Evolutionary conservation across 768 basidiomycete species (phyloP).

Genomic region (Brasilioporus rufonigricans): DNA sequence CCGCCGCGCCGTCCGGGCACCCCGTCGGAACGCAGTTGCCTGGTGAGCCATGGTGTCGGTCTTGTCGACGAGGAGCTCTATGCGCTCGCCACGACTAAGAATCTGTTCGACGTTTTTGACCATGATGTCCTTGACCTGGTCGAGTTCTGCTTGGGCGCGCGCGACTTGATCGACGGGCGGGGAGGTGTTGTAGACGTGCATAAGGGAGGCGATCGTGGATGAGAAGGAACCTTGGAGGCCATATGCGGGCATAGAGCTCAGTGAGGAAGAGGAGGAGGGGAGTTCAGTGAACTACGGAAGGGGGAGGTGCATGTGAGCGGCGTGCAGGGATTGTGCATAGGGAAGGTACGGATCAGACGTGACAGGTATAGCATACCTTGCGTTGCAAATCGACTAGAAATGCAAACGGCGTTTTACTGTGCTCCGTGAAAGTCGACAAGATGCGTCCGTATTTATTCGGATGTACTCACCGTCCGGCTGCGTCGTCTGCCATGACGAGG

Average conservation of each 20-base stretch:
- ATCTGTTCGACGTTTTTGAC: conserved; percentile 98
- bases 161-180: conserved; percentile 88
- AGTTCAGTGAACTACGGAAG: conserved; percentile 52
- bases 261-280: conserved; percentile 62
- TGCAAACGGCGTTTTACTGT: conserved; percentile 88
- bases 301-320: background rate
- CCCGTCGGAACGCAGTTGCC: conserved; percentile 89
- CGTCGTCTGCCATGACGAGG: conserved; percentile 93
- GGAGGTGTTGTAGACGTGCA: conserved; percentile 86
- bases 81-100: conserved; percentile 88
- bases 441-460: background rate
- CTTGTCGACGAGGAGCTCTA: conserved; percentile 95
- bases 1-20: conserved; percentile 76
- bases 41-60: conserved; percentile 95
- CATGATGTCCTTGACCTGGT: conserved; percentile 95
- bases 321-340: too few relatives aligned
- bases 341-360: too few relatives aligned
- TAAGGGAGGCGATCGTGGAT: conserved; percentile 65
- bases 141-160: conserved; percentile 85
- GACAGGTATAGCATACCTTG: conserved; percentile 43
- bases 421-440: conserved; percentile 1
- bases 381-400: conserved; percentile 87
- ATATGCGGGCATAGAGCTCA: conserved; percentile 50
- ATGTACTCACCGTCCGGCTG: conserved; percentile 67
- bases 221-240: conserved; percentile 72